phyloP scores from a whole-genome alignment of 2,329 filamentous ascomycete species.

The Parastagonospora nodorum region DNA sequence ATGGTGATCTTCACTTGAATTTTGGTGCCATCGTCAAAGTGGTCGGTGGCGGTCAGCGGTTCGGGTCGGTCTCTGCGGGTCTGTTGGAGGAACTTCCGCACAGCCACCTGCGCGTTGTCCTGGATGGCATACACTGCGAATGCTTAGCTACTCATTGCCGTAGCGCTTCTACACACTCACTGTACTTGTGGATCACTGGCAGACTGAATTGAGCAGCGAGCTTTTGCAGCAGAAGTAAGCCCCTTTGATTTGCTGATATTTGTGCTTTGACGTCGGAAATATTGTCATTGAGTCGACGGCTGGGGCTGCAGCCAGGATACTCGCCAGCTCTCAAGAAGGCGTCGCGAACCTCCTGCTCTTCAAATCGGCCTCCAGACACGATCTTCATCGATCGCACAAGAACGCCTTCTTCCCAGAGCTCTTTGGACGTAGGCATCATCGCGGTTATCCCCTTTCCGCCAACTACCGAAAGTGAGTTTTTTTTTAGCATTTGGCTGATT shows the following conservation, averaged over 20 bases:
- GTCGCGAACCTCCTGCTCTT: conserved; percentile 2
- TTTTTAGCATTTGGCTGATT: not conserved
- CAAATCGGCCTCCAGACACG: not conserved
- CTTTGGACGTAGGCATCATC: not conserved
- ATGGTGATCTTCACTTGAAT: conserved; percentile 12
- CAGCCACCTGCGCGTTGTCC: conserved; percentile 13
- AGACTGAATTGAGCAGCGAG: conserved; percentile 8
- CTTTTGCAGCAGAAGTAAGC: conserved; percentile 7
- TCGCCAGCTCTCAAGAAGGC: conserved; percentile 1
- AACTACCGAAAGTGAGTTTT: not conserved
- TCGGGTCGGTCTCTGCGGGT: conserved; percentile 1
- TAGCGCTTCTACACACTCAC: not conserved
- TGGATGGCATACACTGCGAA: conserved; percentile 13
- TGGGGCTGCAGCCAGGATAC: conserved; percentile 8
- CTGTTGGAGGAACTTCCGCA: conserved; percentile 8
- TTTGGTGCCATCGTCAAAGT: conserved; percentile 16
- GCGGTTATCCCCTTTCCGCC: not conserved
- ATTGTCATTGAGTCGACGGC: conserved; percentile 11
- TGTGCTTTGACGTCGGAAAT: conserved; percentile 18
- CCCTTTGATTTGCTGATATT: conserved; percentile 12
- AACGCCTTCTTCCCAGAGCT: not conserved
- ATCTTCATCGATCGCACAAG: no score
- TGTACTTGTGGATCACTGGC: conserved; percentile 11
- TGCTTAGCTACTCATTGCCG: not conserved
- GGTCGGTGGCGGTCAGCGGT: not conserved